Base-by-base conservation (phyloP, 257 asterid genomes). In the Handroanthus guayacan region DNA sequence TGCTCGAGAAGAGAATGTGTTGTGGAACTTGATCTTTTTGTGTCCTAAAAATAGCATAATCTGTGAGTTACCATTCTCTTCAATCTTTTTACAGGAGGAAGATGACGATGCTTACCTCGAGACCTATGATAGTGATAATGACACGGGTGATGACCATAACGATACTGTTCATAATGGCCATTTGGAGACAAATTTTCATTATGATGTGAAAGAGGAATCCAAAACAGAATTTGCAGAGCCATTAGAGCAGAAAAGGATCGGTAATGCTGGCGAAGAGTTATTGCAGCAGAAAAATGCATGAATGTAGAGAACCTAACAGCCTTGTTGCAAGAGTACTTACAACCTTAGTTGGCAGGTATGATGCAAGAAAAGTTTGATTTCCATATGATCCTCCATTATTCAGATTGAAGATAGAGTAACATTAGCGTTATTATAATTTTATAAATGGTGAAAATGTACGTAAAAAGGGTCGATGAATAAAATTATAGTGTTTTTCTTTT, bases 21-120 rank as follows among this genome's bases (percentile, higher is more conserved):
- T 25, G 5, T 37, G 31, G 45, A n/a, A 20, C 57, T 52, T 48
- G 1, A 10, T 34, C 57, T 52, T 36, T 45, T 8, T 9, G 64
- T 54, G n/a, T 47, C 69, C 38, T 55, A 25, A 60, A 18, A 36
- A 60, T 14, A 36, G 34, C 62, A 34, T 16, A 6, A 45, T 25
- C 31, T n/a, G n/a, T 41, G 45, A 8, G 8, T 41, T 41, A 41
- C 18, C 16, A 6, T 43, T 5, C 9, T 65, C 25, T 10, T 20
- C 55, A n/a, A 36, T 36, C 44, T 36, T 72, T 63, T 25, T 12
- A 62, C 85, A 87, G 96, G 90, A 84, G 67, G 97, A 89, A 20
- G 94, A 67, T 31, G 91, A 83, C 3, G 91, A 76, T 2, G 60
- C 72, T 52, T 77, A 82, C 82, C 84, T 85, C 1, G 84, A 78